A percentile compares a stretch with the other conserved stretches of the same genome.
These are phyloP conservation scores for Echium plantagineum DNA, from an alignment of 257 asterid genomes.

Conservation along the genomic window DNA sequence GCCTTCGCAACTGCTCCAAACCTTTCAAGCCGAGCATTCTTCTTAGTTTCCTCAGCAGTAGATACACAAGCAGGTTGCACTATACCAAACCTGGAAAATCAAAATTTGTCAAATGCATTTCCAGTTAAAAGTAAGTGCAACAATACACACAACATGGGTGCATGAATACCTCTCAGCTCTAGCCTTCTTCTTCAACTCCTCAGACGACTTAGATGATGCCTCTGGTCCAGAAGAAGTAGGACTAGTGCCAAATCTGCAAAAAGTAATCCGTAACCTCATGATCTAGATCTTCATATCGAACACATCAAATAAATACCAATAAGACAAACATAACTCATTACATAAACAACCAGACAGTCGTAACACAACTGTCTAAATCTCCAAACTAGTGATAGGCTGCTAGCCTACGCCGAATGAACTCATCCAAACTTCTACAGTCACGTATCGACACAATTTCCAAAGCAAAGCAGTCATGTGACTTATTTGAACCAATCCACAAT, in stretches of 20 bases:
- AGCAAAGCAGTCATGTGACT: too few species aligned
- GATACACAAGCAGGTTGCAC: conserved; percentile 33
- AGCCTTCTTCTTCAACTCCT: conserved; percentile 80
- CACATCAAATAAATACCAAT: background rate
- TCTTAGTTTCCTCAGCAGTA: conserved; percentile 64
- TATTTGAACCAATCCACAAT: background rate
- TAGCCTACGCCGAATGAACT: too few species aligned
- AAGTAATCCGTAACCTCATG: background rate
- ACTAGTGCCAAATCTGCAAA: conserved; percentile 67
- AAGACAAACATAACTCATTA: background rate
- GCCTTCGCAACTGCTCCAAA: conserved; percentile 16
- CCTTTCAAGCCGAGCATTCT: conserved; percentile 41
- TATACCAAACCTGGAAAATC: conserved; percentile 57
- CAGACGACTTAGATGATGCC: conserved; percentile 50
- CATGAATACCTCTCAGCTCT: conserved; percentile 81
- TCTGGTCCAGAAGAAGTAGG: conserved; percentile 31
- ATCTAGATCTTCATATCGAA: background rate
- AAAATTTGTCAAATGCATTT: conserved; percentile 2
- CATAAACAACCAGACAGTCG: background rate
- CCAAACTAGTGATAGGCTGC: too few species aligned
- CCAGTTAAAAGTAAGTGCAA: background rate
- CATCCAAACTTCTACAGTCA: background rate
- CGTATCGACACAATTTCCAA: too few species aligned
- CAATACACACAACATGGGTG: background rate
- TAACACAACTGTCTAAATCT: too few species aligned